A percentile compares a stretch with the other conserved stretches of the same genome.
Evolutionary conservation across 352 stramenopile genomes (phyloP).

Genomic region (Globisporangium emineosum): DNA sequence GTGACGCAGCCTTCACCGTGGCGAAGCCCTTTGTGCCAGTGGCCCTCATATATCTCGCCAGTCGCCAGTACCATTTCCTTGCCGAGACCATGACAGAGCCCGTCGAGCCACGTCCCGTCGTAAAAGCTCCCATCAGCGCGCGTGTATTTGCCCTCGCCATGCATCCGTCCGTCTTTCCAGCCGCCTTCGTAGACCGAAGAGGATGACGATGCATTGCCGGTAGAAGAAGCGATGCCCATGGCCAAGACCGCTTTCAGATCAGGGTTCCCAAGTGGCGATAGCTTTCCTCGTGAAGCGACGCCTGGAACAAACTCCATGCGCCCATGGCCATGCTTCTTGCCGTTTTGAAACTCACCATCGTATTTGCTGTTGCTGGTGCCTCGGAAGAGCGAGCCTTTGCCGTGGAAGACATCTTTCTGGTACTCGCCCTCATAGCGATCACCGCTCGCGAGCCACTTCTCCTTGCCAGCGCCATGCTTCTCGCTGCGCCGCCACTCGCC

Average conservation of each 20-base stretch:
- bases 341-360: constrained; percentile 54
- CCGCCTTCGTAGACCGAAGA: constrained; percentile 44
- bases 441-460: constrained; percentile 44
- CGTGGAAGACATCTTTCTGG: constrained; percentile 49
- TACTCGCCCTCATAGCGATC: constrained; percentile 72
- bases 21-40: constrained; percentile 46
- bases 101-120: constrained; percentile 60
- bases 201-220: not conserved
- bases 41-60: constrained; percentile 58
- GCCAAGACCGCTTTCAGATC: constrained; percentile 13
- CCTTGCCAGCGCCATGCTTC: constrained; percentile 51
- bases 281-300: not conserved
- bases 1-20: constrained; percentile 60
- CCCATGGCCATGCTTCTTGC: constrained; percentile 47
- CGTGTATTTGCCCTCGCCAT: constrained; percentile 66
- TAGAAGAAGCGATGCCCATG: not conserved
- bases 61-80: constrained; percentile 42
- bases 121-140: constrained; percentile 59
- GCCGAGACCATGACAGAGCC: constrained; percentile 49
- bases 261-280: not conserved
- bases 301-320: constrained; percentile 55
- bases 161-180: constrained; percentile 66
- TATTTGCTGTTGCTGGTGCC: constrained; percentile 48
- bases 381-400: constrained; percentile 40
- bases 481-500: constrained; percentile 58